These are phyloP conservation scores for Zasmidium citrigriseum DNA, from an alignment of 2,329 filamentous ascomycete genomes.

Conservation along the genomic window DNA sequence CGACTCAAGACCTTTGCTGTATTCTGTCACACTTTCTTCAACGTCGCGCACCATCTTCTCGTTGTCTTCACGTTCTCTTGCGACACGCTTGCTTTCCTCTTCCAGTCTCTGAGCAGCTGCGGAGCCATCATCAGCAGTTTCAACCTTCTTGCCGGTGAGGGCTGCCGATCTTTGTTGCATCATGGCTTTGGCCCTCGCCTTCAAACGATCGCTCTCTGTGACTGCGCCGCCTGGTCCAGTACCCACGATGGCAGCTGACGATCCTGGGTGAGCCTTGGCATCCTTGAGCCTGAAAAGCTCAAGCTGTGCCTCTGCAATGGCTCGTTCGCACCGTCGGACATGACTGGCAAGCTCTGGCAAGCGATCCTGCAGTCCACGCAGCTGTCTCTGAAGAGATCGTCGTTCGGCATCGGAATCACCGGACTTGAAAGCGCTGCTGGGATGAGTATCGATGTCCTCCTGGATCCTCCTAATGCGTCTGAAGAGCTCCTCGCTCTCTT, in stretches of 20 bases:
- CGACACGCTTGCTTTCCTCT: conserved; percentile 79
- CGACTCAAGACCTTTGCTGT: conserved; percentile 80
- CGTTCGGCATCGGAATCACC: conserved; percentile 87
- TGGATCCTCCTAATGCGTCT: conserved; percentile 87
- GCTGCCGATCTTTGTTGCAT: conserved; percentile 98
- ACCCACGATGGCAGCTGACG: conserved; percentile 78
- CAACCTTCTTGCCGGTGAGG: conserved; percentile 75
- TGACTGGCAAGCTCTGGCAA: conserved; percentile 90
- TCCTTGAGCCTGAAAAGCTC: conserved; percentile 93
- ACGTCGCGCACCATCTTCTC: conserved; percentile 97
- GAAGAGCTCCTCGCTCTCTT: conserved; percentile 92
- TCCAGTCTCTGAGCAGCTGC: conserved; percentile 84
- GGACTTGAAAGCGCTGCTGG: conserved; percentile 69
- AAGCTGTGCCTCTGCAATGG: conserved; percentile 85
- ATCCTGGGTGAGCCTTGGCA: conserved; percentile 84
- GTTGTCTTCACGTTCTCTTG: conserved; percentile 86
- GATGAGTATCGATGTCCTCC: conserved; percentile 91
- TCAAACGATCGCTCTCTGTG: conserved; percentile 91
- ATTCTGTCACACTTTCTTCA: conserved; percentile 91
- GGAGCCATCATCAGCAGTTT: conserved; percentile 67
- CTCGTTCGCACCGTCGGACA: conserved; percentile 85
- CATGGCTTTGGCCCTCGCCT: conserved; percentile 93
- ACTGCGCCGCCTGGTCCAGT: conserved; percentile 88
- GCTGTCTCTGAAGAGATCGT: conserved; percentile 80
- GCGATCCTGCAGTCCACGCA: conserved; percentile 85